Percentiles rank a stretch among this genome's conserved stretches.
Conservation (phyloP, 495 filamentous ascomycete genomes). For the Evernia prunastri region DNA sequence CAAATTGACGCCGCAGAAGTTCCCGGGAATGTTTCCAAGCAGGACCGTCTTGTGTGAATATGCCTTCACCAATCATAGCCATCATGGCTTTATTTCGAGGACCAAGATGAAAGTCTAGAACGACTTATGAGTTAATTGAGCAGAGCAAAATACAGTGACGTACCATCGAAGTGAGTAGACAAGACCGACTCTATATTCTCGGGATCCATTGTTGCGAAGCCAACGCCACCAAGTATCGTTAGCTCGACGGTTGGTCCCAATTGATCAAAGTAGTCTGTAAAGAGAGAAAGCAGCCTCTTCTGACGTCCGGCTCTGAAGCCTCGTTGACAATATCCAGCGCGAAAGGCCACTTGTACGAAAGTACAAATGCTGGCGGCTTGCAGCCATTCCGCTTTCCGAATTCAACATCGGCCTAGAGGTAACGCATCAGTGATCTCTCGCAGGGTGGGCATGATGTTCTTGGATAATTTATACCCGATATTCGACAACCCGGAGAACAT, state of each 20-base stretch:
- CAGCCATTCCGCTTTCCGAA: slow-evolving; percentile 28
- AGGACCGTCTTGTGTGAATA: slow-evolving; percentile 49
- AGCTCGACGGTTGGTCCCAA: slow-evolving; percentile 23
- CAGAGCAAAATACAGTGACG: neutral
- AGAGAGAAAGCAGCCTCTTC: slow-evolving; percentile 24
- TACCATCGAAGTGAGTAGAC: slow-evolving; percentile 37
- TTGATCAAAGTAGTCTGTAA: slow-evolving; percentile 18
- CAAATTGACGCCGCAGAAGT: slow-evolving; percentile 42
- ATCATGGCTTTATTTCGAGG: slow-evolving; percentile 29
- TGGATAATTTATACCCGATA: neutral
- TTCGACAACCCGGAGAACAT: neutral
- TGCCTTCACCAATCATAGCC: slow-evolving; percentile 44
- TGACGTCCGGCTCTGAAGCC: slow-evolving; percentile 26
- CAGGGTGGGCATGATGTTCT: too few species aligned
- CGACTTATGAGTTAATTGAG: neutral
- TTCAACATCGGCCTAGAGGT: slow-evolving; percentile 18
- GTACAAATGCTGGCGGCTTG: slow-evolving; percentile 20
- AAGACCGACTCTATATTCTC: slow-evolving; percentile 29
- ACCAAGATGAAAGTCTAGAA: slow-evolving; percentile 31
- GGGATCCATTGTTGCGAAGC: slow-evolving; percentile 19
- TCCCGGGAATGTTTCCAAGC: slow-evolving; percentile 48
- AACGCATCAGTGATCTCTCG: neutral
- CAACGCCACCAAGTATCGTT: slow-evolving; percentile 21
- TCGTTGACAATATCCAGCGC: slow-evolving; percentile 30
- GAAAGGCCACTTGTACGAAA: slow-evolving; percentile 34